Conservation (phyloP, 345 rosid genomes). For the Salix arbutifolia region DNA sequence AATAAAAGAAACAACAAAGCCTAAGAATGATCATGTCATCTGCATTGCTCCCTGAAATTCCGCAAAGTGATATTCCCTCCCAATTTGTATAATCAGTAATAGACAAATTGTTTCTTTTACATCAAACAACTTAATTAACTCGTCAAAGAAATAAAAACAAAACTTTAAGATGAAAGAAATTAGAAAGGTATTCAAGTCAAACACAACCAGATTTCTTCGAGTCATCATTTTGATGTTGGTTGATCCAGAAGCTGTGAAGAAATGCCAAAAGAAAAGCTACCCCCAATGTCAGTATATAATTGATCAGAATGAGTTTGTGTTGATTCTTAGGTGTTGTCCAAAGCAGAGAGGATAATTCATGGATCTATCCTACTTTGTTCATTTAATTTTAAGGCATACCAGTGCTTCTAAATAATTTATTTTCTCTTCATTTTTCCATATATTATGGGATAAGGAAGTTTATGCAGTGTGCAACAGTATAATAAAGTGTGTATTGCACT, state of each 20-base stretch:
- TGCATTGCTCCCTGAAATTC: constrained; percentile 54
- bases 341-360: too few species aligned
- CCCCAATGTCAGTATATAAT: too few species aligned
- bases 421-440: neutral
- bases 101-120: neutral
- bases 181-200: neutral
- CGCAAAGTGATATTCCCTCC: constrained; percentile 56
- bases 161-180: neutral
- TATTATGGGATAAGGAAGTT: neutral
- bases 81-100: constrained; percentile 29
- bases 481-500: neutral
- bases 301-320: too few species aligned
- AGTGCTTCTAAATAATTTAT: neutral
- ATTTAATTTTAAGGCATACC: too few species aligned
- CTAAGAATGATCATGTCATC: constrained; percentile 69
- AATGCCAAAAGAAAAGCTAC: too few species aligned
- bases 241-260: too few species aligned
- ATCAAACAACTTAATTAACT: neutral
- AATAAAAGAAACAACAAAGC: constrained; percentile 20
- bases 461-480: neutral
- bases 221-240: too few species aligned
- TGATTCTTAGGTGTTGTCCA: too few species aligned
- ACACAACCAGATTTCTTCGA: too few species aligned
- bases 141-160: neutral
- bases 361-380: too few species aligned